Base-by-base conservation (phyloP, 2,329 filamentous ascomycete genomes). In the Fusarium chaquense region DNA sequence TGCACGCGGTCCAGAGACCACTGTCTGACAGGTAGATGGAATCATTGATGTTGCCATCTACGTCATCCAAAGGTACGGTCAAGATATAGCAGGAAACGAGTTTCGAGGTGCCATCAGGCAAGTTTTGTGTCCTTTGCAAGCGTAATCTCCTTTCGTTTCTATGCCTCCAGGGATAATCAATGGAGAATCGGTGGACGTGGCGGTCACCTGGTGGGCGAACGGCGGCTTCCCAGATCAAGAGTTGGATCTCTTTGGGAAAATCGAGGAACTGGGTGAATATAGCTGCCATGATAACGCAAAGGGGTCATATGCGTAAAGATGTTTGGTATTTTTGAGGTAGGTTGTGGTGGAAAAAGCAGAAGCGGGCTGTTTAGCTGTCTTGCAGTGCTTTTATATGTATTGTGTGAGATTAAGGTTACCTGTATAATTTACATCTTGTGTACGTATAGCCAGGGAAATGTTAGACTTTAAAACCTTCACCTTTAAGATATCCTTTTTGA, bases 131-230 rank as follows among this genome's bases (percentile, higher is more conserved):
- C 2, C 13, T 33, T 22, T 63, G 3, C 1, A 54, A 18, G 4
- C 54, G 40, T 20, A 53, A 15, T 44, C 50, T 1, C 10, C 16
- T 22, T 26, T 47, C 15, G 15, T 30, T 44, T 32, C 33, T 33
- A 2, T 9, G 18, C 15, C 35, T 55, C 0, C n/a, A n/a, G n/a
- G n/a, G n/a, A n/a, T n/a, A n/a, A 20, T 54, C 43, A 13, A 70
- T 32, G 3, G 43, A 61, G 35, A 70, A 70, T 40, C 58, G 46
- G 30, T 71, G 67, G 4, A 70, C 59, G n/a, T 70, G 59, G 3
- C 63, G 40, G 7, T 28, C 24, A 3, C 61, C 66, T 0, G 54
- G 13, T 0, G 67, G 62, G 10, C 67, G 63, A 10, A 68, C 43
- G 4, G 56, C 68, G 1, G 49, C 55, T 30, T 70, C 56, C 68